These are phyloP conservation scores for Myrica gale DNA, from an alignment of 306 rosid genomes.

Conservation along the genomic window DNA sequence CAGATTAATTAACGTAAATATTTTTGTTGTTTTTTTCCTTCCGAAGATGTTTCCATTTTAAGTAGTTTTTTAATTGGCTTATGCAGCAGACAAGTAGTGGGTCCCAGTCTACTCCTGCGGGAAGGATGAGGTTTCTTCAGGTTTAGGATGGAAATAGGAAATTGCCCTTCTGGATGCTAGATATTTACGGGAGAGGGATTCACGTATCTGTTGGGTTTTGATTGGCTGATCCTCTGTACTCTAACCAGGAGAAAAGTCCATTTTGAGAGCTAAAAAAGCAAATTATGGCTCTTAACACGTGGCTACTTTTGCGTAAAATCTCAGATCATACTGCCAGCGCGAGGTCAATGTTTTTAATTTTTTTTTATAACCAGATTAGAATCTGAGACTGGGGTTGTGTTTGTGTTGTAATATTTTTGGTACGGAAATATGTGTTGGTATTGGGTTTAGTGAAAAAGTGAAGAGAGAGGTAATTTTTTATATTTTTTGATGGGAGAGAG, in stretches of 20 bases:
- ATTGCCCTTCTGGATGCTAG: conserved; percentile 27
- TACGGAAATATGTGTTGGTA: no score
- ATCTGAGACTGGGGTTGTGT: no score
- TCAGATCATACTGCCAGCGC: conserved; percentile 12
- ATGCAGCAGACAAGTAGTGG: conserved; percentile 48
- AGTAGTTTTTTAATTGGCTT: conserved; percentile 35
- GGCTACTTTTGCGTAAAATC: conserved; percentile 24
- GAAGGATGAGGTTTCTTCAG: conserved; percentile 36
- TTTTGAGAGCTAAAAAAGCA: conserved; percentile 22
- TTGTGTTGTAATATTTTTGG: no score
- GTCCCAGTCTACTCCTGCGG: conserved; percentile 26
- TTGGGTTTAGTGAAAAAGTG: no score
- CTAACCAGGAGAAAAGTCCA: not conserved
- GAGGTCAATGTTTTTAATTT: not conserved
- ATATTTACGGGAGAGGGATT: conserved; percentile 47
- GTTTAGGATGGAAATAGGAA: conserved; percentile 8
- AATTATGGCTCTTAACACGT: conserved; percentile 34
- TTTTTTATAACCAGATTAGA: no score
- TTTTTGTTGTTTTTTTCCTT: not conserved
- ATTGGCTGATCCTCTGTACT: conserved; percentile 47
- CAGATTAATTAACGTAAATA: conserved; percentile 13
- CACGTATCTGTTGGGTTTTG: conserved; percentile 22
- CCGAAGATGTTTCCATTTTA: conserved; percentile 14
- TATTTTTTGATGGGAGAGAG: no score
- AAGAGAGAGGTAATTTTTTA: no score